Evolutionary conservation across 2,329 filamentous ascomycete genomes (phyloP).

Genomic region (Xylaria sp.): DNA sequence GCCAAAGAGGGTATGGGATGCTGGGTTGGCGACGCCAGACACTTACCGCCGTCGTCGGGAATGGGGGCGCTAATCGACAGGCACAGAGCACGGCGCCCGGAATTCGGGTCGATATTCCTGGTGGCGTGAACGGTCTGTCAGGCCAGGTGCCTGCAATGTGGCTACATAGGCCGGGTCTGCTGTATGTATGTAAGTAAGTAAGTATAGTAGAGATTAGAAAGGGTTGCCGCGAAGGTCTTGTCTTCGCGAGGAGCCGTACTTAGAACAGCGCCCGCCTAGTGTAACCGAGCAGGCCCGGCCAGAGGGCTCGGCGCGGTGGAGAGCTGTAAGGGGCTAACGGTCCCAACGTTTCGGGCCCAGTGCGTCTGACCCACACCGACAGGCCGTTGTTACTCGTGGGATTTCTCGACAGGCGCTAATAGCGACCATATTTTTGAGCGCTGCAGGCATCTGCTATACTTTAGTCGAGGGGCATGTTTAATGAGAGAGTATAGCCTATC

Average conservation of each 20-base stretch:
- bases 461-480: too few species aligned
- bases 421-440: background rate
- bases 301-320: slow-evolving; percentile 14
- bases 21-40: background rate
- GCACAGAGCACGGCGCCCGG: background rate
- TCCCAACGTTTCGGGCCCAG: slow-evolving; percentile 20
- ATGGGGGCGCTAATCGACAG: background rate
- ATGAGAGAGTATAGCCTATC: too few species aligned
- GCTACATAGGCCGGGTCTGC: too few species aligned
- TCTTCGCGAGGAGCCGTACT: slow-evolving; percentile 8
- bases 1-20: background rate
- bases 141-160: too few species aligned
- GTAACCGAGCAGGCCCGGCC: slow-evolving; percentile 1
- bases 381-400: slow-evolving; percentile 24
- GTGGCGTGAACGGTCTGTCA: background rate
- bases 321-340: slow-evolving; percentile 11
- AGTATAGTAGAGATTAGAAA: slow-evolving; percentile 20
- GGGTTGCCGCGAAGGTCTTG: background rate
- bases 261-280: background rate
- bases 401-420: too few species aligned
- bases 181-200: too few species aligned
- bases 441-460: background rate
- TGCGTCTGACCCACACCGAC: slow-evolving; percentile 6
- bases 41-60: background rate
- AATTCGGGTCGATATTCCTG: slow-evolving; percentile 21